Evolutionary conservation across 768 basidiomycete genomes (phyloP), one percentile per base, ranked within the genome.

Genomic region (Lactarius sanguifluus): DNA sequence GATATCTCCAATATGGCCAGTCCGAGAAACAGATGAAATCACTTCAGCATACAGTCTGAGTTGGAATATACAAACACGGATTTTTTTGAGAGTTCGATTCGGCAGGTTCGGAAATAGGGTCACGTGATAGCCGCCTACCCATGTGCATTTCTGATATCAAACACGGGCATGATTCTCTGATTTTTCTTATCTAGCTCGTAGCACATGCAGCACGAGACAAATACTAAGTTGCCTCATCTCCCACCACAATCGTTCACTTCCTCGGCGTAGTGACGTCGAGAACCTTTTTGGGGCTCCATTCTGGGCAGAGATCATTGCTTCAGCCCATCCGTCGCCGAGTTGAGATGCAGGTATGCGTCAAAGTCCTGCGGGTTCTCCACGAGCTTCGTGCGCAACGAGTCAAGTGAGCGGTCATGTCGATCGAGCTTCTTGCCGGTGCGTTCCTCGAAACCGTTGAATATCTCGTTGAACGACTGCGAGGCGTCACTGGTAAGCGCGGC

Each of bases 281-380:
- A 32, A 72, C 65, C 47, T 62, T 68, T 18, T 54, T 69, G 28
- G 71, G 71, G 30, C 69, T 73, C 69, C 65, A 71, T 15, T 59
- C 69, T 5, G 72, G 71, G 36, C 36, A 71, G 20, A 68, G 45
- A 7, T 43, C 62, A 45, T 72, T 69, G 61, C 63, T 67, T 65
- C 8, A 57, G 1, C 16, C 68, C 65, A 32, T 58, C 56, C 13
- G 61, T 66, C 10, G 56, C 58, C 68, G 57, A 69, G 38, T 36
- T 45, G 15, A 66, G 2, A 32, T 66, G 61, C 32, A 67, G 32
- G 25, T 56, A 56, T 18, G 64, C 60, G 23, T 56, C 56, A 32
- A 70, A 69, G 58, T 72, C 69, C 3, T 64, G 2, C 15, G 64
- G 54, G 32, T 73, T 67, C 47, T 57, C 60, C 32, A 57, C 52